Evolutionary conservation across 768 basidiomycete genomes (phyloP).

Genomic region (Phaeolepiota aurea): DNA sequence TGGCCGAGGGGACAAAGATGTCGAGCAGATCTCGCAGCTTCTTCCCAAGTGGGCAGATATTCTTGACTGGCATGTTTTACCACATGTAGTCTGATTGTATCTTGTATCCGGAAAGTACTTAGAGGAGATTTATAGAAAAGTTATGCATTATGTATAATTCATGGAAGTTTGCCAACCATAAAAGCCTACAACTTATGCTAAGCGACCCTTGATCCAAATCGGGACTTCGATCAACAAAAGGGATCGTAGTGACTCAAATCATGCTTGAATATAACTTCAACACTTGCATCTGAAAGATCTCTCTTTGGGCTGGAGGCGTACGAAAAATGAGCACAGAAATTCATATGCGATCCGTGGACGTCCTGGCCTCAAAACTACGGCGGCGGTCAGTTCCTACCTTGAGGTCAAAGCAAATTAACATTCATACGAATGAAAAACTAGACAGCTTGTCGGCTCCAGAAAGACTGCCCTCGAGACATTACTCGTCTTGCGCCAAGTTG

Average conservation of each 20-base stretch:
- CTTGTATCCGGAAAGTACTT: not conserved
- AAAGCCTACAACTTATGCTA: too few relatives aligned
- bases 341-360: slow-evolving; percentile 54
- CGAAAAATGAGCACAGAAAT: slow-evolving; percentile 4
- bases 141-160: too few relatives aligned
- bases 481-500: slow-evolving; percentile 80
- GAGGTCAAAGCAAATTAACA: not conserved
- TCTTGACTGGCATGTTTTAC: slow-evolving; percentile 84
- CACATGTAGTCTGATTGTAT: slow-evolving; percentile 13
- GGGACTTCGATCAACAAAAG: not conserved
- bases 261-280: slow-evolving; percentile 1
- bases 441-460: slow-evolving; percentile 88
- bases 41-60: slow-evolving; percentile 93
- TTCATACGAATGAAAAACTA: slow-evolving; percentile 18
- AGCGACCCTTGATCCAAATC: too few relatives aligned
- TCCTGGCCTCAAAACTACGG: slow-evolving; percentile 58
- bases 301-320: too few relatives aligned
- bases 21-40: slow-evolving; percentile 90
- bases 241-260: not conserved
- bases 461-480: slow-evolving; percentile 87
- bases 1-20: slow-evolving; percentile 96
- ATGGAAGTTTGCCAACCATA: too few relatives aligned
- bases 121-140: not conserved
- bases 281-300: not conserved
- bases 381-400: slow-evolving; percentile 47